Base-by-base conservation (phyloP, 2,329 filamentous ascomycete species). In the Aspergillus brunneoviolaceus region DNA sequence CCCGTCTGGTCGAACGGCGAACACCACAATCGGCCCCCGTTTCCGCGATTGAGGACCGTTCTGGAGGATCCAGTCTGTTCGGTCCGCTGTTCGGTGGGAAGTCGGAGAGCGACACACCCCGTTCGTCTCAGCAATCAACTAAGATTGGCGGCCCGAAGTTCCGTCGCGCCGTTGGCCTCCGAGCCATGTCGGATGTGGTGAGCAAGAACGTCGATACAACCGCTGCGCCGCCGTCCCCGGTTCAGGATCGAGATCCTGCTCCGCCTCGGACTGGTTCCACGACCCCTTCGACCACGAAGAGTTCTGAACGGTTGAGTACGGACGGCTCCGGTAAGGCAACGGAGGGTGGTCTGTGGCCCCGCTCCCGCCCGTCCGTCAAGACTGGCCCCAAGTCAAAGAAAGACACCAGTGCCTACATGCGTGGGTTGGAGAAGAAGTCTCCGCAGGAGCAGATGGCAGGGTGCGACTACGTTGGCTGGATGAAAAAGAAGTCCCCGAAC, bases 401-500 rank as follows among this genome's bases (percentile, higher is more conserved):
- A 74, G 89, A 92, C 60, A 99, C 95, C 0, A 97, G 93, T 70
- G 95, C 95, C 0, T 99, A 98, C 76, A 91, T 88, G 19, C 89
- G 91, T 31, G 95, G 95, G 0, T 79, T 98, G 47, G 85, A 90
- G 67, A 92, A 93, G 76, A 89, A 94, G 61, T 80, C 85, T 0
- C 95, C 95, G 0, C 82, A 87, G 58, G 91, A 96, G 72, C 92
- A 94, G 62, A 95, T 96, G 76, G 80, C 87, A 63, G 87, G 87
- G 62, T 94, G 92, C 58, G 94, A 99, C 72, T 98, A 96, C 74
- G 94, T 89, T 70, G 95, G 95, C 1, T 99, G 95, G 95, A 99
- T 99, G 95, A 98, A 95, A 82, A 99, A 99, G 84, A 93, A 96
- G 77, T 96, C 92, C 61, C 94, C 92, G 1, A 95, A 94, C 70